These are phyloP conservation scores for Coemansia sp. DNA, from an alignment of 192 early-diverging fungal species.

Conservation along the genomic window DNA sequence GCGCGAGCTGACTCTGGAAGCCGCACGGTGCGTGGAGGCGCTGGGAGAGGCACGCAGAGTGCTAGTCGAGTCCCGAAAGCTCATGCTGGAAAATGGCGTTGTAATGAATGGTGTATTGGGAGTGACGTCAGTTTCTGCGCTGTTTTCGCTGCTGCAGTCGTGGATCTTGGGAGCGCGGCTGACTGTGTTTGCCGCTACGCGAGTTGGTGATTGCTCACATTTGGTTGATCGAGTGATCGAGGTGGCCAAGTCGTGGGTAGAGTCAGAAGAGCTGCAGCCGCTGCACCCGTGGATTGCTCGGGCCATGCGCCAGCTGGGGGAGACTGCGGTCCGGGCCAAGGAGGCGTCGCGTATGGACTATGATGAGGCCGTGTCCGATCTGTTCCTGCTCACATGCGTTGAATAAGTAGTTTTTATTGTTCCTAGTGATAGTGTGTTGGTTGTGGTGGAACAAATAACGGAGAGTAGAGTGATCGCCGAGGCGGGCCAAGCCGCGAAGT, in stretches of 20 bases:
- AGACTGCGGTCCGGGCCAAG: not conserved
- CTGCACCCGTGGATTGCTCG: conserved; percentile 45
- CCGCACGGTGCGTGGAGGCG: conserved; percentile 28
- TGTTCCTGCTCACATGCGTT: conserved; percentile 39
- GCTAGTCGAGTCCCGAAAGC: conserved; percentile 13
- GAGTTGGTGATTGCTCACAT: conserved; percentile 1
- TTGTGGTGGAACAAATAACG: conserved; percentile 6
- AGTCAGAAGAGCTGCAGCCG: conserved; percentile 12
- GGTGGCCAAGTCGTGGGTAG: conserved; percentile 22
- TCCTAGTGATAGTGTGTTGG: not conserved
- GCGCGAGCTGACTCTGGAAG: not conserved
- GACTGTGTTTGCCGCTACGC: conserved; percentile 29
- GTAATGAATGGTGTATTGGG: conserved; percentile 20
- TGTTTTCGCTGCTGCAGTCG: conserved; percentile 47
- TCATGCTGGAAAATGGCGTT: conserved; percentile 10
- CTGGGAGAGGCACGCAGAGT: conserved; percentile 20
- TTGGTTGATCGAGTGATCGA: conserved; percentile 7
- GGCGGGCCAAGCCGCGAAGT: not conserved
- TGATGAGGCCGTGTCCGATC: conserved; percentile 21
- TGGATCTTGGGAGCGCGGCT: conserved; percentile 51
- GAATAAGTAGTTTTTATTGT: not conserved
- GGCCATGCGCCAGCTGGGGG: conserved; percentile 15
- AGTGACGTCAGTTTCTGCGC: conserved; percentile 21
- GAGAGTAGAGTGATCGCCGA: conserved; percentile 21
- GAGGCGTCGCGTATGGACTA: not conserved